Base-by-base conservation (phyloP, 2,329 filamentous ascomycete genomes). In the Madurella fahalii region DNA sequence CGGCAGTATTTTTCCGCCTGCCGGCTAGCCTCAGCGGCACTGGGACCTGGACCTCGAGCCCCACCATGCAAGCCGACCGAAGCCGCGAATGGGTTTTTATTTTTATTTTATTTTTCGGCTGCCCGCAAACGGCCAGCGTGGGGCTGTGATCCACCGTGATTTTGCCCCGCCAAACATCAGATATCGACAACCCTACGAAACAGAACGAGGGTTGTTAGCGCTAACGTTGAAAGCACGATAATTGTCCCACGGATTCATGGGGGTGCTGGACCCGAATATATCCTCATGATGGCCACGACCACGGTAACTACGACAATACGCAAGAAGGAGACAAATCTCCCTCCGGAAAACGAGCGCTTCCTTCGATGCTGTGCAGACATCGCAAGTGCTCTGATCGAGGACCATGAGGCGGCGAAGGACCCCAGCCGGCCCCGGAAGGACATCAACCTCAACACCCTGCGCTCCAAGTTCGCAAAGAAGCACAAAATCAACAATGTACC, bases 291-390 rank as follows among this genome's bases (percentile, higher is more conserved):
- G 68, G 63, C 68, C n/a, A 67, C 66, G 9, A 59, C 66, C 17
- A 75, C 72, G 25, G 65, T 70, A 59, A 77, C 72, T 58, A 84
- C 89, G 78, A 84, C 86, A 61, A 85, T 79, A 40, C 93, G 84
- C 64, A 94, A 90, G 72, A 87, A 80, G 66, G 71, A 83, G 65
- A 75, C 81, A 63, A 90, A 92, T 64, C 80, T 96, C 12, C 82
- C 90, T 2, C 90, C 94, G 25, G 94, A 99, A 73, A 96, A 92
- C 72, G 94, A 99, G 74, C 86, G 94, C 50, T 96, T 89, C 71
- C 83, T 97, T 71, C 84, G 91, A 70, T 94, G 91, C 64, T 99
- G 95, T 72, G 92, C 93, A 59, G 95, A 99, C 65, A 92, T 99
- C 66, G 93, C 92, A 50, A 95, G 90, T 68, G 88, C 87, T 51